A percentile compares a stretch with the other conserved stretches of the same genome.
These are phyloP conservation scores for Pezicula carpinea DNA, from an alignment of 2,329 filamentous ascomycete species.

Conservation along the genomic window DNA sequence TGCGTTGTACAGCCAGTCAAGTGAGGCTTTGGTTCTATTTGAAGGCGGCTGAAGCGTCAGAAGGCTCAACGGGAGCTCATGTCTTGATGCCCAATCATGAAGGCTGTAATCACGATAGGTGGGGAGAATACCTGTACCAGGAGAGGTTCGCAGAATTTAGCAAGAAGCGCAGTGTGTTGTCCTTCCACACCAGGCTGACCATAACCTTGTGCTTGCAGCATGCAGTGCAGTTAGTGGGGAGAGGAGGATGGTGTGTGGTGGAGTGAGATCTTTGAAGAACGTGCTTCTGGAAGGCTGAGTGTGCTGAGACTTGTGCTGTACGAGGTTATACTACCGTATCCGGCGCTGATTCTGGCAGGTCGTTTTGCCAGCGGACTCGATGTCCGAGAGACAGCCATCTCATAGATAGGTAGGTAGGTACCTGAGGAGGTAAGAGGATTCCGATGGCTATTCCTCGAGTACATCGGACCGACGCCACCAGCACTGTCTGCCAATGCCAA, in stretches of 20 bases:
- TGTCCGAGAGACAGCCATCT: no score
- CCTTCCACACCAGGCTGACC: slow-evolving; percentile 19
- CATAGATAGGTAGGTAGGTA: no score
- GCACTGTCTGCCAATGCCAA: no score
- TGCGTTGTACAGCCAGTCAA: slow-evolving; percentile 43
- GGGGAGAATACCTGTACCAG: not conserved
- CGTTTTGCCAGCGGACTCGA: no score
- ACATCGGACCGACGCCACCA: no score
- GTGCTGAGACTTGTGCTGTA: no score
- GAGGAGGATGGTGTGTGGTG: slow-evolving; percentile 5
- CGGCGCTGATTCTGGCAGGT: no score
- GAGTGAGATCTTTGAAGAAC: slow-evolving; percentile 4
- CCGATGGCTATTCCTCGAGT: no score
- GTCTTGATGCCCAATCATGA: slow-evolving; percentile 27
- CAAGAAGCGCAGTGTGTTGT: slow-evolving; percentile 24
- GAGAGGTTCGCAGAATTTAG: slow-evolving; percentile 11
- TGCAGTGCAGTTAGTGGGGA: slow-evolving; percentile 13
- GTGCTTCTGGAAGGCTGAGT: slow-evolving; percentile 6
- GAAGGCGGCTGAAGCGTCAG: slow-evolving; percentile 23
- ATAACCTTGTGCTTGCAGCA: slow-evolving; percentile 21
- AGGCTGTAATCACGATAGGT: slow-evolving; percentile 18
- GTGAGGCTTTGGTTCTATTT: slow-evolving; percentile 23
- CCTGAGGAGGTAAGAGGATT: no score
- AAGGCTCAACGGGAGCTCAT: slow-evolving; percentile 22
- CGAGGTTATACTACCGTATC: no score